These are phyloP conservation scores for Cercis canadensis DNA, from an alignment of 306 rosid species.

Conservation along the genomic window DNA sequence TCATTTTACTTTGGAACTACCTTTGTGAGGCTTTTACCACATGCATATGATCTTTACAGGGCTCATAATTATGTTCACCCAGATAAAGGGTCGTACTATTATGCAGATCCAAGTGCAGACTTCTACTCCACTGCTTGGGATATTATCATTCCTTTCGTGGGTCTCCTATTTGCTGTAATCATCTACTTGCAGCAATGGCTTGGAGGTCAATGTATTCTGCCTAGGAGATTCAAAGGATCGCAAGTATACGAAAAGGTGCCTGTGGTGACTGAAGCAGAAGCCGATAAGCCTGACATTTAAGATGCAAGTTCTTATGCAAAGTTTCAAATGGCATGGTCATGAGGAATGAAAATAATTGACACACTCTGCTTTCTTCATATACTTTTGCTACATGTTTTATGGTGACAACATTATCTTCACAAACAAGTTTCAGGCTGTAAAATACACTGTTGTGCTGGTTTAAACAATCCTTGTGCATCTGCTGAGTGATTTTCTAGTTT, in stretches of 20 bases:
- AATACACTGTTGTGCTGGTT: too few species aligned
- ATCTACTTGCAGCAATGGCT: conserved; percentile 66
- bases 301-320: too few species aligned
- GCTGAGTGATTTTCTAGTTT: too few species aligned
- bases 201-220: conserved; percentile 52
- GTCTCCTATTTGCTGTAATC: conserved; percentile 52
- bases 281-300: too few species aligned
- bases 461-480: too few species aligned
- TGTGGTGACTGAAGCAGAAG: background rate
- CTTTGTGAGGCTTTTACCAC: conserved; percentile 58
- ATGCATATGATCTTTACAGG: conserved; percentile 66
- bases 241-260: conserved; percentile 45
- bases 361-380: too few species aligned
- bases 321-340: too few species aligned
- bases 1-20: conserved; percentile 66
- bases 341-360: too few species aligned
- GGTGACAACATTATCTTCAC: too few species aligned
- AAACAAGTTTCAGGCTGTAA: too few species aligned
- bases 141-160: conserved; percentile 47
- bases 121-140: conserved; percentile 63
- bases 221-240: conserved; percentile 40
- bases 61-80: conserved; percentile 28
- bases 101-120: conserved; percentile 52
- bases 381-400: too few species aligned
- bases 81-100: conserved; percentile 38